A percentile compares a stretch with the other conserved stretches of the same genome.
Evolutionary conservation across 768 basidiomycete species (phyloP).

Genomic region (Hericium rajendrae): DNA sequence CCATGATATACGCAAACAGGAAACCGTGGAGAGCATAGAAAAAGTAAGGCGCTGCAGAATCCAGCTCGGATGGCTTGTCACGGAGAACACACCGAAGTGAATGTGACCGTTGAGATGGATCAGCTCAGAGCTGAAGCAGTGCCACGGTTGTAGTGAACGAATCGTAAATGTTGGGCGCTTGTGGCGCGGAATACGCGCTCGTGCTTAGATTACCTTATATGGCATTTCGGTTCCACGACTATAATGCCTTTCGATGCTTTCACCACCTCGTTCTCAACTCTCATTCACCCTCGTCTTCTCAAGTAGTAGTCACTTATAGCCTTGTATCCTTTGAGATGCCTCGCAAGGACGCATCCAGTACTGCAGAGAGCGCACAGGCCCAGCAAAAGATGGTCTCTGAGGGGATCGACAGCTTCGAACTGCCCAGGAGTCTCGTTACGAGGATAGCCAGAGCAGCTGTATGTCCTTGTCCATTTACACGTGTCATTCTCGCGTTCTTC

Average conservation of each 20-base stretch:
- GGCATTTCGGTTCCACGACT: no score
- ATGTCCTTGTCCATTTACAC: conserved; percentile 19
- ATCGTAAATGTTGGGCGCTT: no score
- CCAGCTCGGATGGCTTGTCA: no score
- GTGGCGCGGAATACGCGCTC: no score
- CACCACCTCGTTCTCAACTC: neutral
- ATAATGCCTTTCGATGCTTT: no score
- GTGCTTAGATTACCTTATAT: no score
- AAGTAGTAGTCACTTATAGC: neutral
- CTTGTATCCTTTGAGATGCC: conserved; percentile 37
- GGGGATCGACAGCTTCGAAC: conserved; percentile 83
- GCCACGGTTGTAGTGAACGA: no score
- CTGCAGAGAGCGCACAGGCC: conserved; percentile 56
- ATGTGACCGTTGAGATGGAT: no score
- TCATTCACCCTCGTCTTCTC: neutral
- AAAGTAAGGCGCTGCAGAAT: no score
- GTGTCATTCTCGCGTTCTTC: neutral
- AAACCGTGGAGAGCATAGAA: neutral
- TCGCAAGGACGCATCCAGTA: conserved; percentile 50
- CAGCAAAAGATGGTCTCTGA: conserved; percentile 76
- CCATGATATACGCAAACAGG: neutral
- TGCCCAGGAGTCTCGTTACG: conserved; percentile 75
- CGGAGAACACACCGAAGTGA: no score
- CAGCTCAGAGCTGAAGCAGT: no score
- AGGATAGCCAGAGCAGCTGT: conserved; percentile 83